Conservation (phyloP, 2,329 filamentous ascomycete genomes). For the Fonsecaea pugnacius region DNA sequence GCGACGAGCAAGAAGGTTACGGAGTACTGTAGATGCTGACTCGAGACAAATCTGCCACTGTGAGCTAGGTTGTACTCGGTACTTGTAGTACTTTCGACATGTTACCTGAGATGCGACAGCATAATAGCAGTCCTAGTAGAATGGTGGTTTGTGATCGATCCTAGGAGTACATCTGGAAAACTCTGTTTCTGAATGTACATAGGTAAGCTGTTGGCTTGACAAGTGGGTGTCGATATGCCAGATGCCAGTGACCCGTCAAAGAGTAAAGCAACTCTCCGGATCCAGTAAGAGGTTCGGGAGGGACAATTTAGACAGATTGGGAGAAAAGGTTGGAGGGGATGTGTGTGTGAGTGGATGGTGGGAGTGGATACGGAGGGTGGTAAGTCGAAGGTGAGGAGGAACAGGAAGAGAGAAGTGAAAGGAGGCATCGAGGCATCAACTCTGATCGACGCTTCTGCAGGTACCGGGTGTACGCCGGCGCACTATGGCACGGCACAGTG, state of each 20-base stretch:
- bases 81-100: background rate
- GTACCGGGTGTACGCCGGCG: conserved; percentile 10
- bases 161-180: background rate
- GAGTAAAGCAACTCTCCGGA: background rate
- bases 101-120: background rate
- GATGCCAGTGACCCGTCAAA: conserved; percentile 14
- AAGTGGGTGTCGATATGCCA: conserved; percentile 1
- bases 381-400: background rate
- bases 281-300: background rate
- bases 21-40: background rate
- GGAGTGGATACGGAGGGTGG: background rate
- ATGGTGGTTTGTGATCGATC: background rate
- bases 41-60: background rate
- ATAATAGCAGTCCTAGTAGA: background rate
- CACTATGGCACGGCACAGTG: background rate
- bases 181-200: background rate
- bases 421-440: conserved; percentile 2
- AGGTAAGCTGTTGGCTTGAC: background rate
- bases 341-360: background rate
- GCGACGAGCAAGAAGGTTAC: background rate
- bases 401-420: background rate
- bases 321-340: conserved; percentile 12
- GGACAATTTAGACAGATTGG: conserved; percentile 15
- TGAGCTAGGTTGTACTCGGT: background rate
- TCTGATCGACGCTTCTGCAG: conserved; percentile 25